phyloP scores from a whole-genome alignment of 73 alveolate genomes.

The Breviolum minutum region DNA sequence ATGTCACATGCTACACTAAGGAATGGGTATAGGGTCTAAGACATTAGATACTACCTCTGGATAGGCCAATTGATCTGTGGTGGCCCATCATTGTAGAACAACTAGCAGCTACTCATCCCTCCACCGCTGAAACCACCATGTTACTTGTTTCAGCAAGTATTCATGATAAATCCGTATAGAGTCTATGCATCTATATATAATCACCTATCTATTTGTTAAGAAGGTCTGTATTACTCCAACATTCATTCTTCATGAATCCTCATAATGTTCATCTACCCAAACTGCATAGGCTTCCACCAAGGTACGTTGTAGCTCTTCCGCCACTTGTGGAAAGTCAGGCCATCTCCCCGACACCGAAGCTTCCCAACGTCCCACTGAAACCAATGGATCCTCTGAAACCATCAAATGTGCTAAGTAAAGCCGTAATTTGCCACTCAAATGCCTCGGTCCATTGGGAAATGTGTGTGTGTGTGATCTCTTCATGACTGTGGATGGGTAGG shows the following conservation, averaged over 20 bases:
- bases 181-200: not conserved
- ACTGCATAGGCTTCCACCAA: not conserved
- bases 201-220: too few relatives aligned
- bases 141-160: too few relatives aligned
- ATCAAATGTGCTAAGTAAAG: slow-evolving; percentile 49
- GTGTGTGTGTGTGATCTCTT: not conserved
- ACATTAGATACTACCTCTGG: too few relatives aligned
- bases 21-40: too few relatives aligned
- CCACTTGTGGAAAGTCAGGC: slow-evolving; percentile 76
- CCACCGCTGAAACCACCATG: too few relatives aligned
- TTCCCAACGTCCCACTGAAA: slow-evolving; percentile 67
- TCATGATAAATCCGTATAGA: not conserved
- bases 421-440: slow-evolving; percentile 43
- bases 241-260: too few relatives aligned
- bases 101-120: too few relatives aligned
- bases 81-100: too few relatives aligned
- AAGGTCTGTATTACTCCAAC: too few relatives aligned
- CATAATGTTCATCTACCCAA: too few relatives aligned
- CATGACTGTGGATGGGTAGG: not conserved
- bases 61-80: too few relatives aligned
- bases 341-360: slow-evolving; percentile 49
- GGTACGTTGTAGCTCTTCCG: not conserved
- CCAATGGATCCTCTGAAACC: slow-evolving; percentile 22
- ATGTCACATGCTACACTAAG: too few relatives aligned
- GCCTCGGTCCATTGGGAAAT: not conserved